Conservation (phyloP, 257 asterid genomes). For the Phtheirospermum japonicum region DNA sequence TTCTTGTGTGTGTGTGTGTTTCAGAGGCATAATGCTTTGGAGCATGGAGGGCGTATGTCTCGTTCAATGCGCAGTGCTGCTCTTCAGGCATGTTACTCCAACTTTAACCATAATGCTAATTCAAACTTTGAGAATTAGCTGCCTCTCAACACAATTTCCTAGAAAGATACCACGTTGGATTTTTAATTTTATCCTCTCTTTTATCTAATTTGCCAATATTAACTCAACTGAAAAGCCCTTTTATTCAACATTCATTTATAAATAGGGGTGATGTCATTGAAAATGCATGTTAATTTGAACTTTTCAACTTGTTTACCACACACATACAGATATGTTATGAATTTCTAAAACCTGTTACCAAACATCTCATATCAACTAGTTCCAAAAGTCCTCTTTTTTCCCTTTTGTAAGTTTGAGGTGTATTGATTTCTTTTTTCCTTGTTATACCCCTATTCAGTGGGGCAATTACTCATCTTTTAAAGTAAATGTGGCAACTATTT, state of each 20-base stretch:
- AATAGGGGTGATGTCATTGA: neutral
- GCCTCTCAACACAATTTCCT: neutral
- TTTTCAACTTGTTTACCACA: neutral
- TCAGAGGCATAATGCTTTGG: conserved; percentile 89
- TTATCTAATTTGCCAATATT: neutral
- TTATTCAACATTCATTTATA: neutral
- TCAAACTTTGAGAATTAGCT: neutral
- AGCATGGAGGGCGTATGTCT: conserved; percentile 97
- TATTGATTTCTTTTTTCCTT: neutral
- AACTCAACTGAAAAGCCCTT: neutral
- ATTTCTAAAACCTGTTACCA: neutral
- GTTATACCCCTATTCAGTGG: neutral
- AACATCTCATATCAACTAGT: neutral
- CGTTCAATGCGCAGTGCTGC: conserved; percentile 96
- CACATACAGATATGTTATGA: neutral
- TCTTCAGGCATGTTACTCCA: conserved; percentile 65
- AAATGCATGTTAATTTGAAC: neutral
- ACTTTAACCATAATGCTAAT: conserved; percentile 18
- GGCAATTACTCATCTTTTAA: too few species aligned
- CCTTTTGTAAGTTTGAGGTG: neutral
- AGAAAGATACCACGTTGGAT: neutral
- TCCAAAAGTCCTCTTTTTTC: too few species aligned
- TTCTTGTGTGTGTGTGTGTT: conserved; percentile 26
- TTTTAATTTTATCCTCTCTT: neutral
- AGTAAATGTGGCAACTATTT: too few species aligned